phyloP scores from a whole-genome alignment of 1,284 basidiomycete species.

The Tilletia indica region DNA sequence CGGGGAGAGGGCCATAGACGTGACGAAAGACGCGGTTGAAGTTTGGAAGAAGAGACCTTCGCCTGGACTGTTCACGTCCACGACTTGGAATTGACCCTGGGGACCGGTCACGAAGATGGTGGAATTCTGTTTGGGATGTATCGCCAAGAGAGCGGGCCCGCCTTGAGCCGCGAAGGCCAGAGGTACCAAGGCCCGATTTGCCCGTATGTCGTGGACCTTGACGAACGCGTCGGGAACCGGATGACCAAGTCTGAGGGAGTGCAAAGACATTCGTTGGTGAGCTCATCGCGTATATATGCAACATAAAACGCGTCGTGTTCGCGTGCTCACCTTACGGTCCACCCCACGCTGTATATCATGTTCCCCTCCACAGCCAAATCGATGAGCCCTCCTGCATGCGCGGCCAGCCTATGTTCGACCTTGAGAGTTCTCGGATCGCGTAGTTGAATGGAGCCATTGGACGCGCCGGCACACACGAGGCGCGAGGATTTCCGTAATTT shows the following conservation, averaged over 20 bases:
- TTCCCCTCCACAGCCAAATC: slow-evolving; percentile 53
- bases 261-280: not conserved
- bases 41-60: slow-evolving; percentile 71
- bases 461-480: slow-evolving; percentile 41
- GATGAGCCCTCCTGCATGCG: slow-evolving; percentile 54
- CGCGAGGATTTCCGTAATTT: slow-evolving; percentile 44
- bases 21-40: slow-evolving; percentile 69
- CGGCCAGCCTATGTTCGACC: slow-evolving; percentile 47
- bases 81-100: slow-evolving; percentile 82
- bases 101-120: slow-evolving; percentile 77
- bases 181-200: slow-evolving; percentile 74
- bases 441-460: slow-evolving; percentile 49
- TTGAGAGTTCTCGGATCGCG: slow-evolving; percentile 50
- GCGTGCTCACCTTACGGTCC: slow-evolving; percentile 45
- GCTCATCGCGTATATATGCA: not conserved
- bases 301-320: not conserved
- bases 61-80: slow-evolving; percentile 74
- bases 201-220: slow-evolving; percentile 86
- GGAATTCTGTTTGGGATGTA: slow-evolving; percentile 76
- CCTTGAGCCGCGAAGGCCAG: slow-evolving; percentile 74
- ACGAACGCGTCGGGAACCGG: slow-evolving; percentile 87
- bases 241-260: slow-evolving; percentile 70
- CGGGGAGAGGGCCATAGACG: slow-evolving; percentile 77
- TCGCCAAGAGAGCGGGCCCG: slow-evolving; percentile 80
- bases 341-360: slow-evolving; percentile 51